A percentile compares a stretch with the other conserved stretches of the same genome.
phyloP scores from a whole-genome alignment of 352 stramenopile species.

The Globisporangium sylvaticum region DNA sequence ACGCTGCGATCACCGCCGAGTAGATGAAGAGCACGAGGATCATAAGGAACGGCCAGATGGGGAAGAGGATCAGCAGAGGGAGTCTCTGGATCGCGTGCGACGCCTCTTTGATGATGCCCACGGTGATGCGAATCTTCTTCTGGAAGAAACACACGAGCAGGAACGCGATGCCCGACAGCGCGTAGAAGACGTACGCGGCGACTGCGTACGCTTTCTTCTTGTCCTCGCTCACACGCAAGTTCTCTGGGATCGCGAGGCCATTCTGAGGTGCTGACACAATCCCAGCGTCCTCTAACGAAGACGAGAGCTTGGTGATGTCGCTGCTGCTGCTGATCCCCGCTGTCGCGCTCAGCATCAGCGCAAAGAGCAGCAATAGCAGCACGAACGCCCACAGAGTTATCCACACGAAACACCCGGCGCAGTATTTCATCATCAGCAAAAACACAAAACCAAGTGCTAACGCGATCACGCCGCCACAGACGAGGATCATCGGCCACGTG shows the following conservation, averaged over 20 bases:
- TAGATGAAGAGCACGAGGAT: constrained; percentile 67
- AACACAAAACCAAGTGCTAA: constrained; percentile 65
- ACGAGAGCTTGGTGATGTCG: constrained; percentile 39
- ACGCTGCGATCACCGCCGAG: constrained; percentile 50
- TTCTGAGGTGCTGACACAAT: constrained; percentile 36
- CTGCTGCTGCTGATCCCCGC: constrained; percentile 54
- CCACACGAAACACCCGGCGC: constrained; percentile 72
- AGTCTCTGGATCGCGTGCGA: constrained; percentile 57
- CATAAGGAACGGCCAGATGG: constrained; percentile 56
- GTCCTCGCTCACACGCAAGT: constrained; percentile 45
- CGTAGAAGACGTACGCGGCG: constrained; percentile 63
- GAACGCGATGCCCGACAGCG: constrained; percentile 51
- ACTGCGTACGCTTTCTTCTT: constrained; percentile 57
- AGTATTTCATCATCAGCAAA: constrained; percentile 68
- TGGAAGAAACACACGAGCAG: constrained; percentile 83
- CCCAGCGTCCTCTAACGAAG: constrained; percentile 34
- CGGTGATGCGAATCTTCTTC: constrained; percentile 73
- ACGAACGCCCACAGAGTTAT: constrained; percentile 65
- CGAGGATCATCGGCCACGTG: constrained; percentile 51
- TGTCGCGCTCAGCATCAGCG: constrained; percentile 73
- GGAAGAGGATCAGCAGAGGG: constrained; percentile 66
- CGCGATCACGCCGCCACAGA: constrained; percentile 39
- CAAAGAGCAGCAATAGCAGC: constrained; percentile 59
- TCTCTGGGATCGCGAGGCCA: constrained; percentile 44
- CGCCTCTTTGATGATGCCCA: constrained; percentile 77